Conservation (phyloP, 139 green algal genomes). For the Micractinium conductrix region DNA sequence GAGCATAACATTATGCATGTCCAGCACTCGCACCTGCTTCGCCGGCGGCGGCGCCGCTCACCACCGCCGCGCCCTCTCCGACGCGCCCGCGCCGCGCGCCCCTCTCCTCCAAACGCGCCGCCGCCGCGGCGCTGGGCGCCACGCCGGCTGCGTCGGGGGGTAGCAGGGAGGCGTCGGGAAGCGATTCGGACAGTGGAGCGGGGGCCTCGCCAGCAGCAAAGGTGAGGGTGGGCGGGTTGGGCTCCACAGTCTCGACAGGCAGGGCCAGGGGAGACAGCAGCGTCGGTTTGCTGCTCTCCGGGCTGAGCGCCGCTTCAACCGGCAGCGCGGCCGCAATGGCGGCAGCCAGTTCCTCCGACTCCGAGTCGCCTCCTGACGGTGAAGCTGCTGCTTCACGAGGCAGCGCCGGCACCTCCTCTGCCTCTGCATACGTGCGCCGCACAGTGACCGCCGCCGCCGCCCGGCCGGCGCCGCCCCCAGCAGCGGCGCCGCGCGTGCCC, state of each 20-base stretch:
- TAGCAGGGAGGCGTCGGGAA: too few relatives aligned
- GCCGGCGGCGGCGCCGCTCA: not conserved
- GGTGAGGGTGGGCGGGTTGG: not conserved
- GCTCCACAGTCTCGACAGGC: not conserved
- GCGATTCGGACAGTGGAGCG: not conserved
- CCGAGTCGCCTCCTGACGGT: too few relatives aligned
- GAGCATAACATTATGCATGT: too few relatives aligned
- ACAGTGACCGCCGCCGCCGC: too few relatives aligned
- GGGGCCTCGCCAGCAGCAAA: not conserved
- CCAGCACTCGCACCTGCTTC: not conserved
- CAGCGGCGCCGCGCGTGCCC: too few relatives aligned
- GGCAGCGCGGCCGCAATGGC: too few relatives aligned
- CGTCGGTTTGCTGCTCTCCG: not conserved
- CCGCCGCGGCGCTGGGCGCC: not conserved
- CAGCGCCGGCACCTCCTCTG: not conserved
- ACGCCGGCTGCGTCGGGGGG: not conserved
- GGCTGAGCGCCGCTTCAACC: not conserved
- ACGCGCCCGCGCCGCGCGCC: conserved; percentile 6
- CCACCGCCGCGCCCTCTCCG: not conserved
- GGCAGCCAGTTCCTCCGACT: too few relatives aligned
- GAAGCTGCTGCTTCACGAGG: not conserved
- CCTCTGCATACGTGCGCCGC: not conserved
- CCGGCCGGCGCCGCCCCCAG: too few relatives aligned
- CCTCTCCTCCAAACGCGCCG: too few relatives aligned
- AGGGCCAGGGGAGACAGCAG: not conserved